These are phyloP conservation scores for Fusarium tuaranense DNA, from an alignment of 2,329 filamentous ascomycete species.

Conservation along the genomic window DNA sequence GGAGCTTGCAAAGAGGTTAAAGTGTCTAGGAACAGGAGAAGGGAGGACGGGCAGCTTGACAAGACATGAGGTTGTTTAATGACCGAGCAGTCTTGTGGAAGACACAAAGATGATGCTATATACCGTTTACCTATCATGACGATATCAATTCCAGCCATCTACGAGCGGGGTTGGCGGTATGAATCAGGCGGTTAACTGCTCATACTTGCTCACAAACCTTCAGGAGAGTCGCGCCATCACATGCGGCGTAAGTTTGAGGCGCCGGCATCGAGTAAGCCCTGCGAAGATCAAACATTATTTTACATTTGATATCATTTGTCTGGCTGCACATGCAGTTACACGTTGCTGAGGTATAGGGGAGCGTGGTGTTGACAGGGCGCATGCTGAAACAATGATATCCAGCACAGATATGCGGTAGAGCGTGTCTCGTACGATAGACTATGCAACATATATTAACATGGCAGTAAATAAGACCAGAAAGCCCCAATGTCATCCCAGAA, in stretches of 20 bases:
- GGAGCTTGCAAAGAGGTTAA: neutral
- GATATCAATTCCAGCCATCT: neutral
- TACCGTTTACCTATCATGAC: neutral
- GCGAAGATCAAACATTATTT: neutral
- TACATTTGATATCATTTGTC: neutral
- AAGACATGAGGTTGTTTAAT: neutral
- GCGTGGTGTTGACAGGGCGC: neutral
- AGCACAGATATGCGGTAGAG: neutral
- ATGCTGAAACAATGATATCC: neutral
- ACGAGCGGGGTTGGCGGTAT: neutral
- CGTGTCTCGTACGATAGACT: neutral
- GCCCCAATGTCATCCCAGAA: neutral
- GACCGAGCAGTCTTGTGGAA: neutral
- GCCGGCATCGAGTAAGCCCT: neutral
- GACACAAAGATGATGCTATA: neutral
- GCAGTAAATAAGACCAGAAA: neutral
- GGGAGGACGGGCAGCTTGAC: neutral
- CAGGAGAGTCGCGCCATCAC: neutral
- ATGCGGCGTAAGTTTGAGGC: neutral
- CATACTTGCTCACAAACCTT: constrained; percentile 2
- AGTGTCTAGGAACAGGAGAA: neutral
- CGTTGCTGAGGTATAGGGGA: neutral
- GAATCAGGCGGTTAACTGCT: neutral
- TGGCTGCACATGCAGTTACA: neutral
- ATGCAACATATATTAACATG: neutral